Conservation (phyloP, 2,329 filamentous ascomycete species). For the Aspergillus sp. region DNA sequence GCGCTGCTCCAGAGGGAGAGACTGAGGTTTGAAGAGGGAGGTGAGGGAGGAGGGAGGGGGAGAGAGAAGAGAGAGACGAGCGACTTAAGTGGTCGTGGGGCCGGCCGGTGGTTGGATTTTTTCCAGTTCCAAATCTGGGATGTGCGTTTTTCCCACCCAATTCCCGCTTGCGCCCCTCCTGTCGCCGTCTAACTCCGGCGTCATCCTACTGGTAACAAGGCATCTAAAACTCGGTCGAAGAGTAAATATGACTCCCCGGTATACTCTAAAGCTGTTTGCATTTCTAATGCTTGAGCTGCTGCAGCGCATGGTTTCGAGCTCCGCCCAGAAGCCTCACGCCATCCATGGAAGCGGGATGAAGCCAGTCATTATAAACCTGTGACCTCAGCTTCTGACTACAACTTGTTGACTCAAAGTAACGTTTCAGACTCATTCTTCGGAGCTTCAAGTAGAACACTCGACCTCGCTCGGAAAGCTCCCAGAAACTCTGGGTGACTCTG, state of each 20-base stretch:
- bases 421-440: not conserved
- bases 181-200: slow-evolving; percentile 20
- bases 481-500: not conserved
- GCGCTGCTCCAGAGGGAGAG: slow-evolving; percentile 42
- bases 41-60: slow-evolving; percentile 33
- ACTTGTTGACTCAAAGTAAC: slow-evolving; percentile 2
- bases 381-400: not conserved
- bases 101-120: slow-evolving; percentile 31
- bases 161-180: slow-evolving; percentile 25
- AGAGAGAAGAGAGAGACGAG: slow-evolving; percentile 30
- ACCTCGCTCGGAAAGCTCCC: not conserved
- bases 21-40: slow-evolving; percentile 33
- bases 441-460: not conserved
- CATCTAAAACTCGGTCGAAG: not conserved
- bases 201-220: not conserved
- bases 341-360: not conserved
- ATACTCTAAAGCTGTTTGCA: not conserved
- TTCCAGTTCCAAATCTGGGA: slow-evolving; percentile 36
- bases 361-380: not conserved
- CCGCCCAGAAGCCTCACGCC: not conserved
- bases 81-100: slow-evolving; percentile 33
- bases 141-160: slow-evolving; percentile 28
- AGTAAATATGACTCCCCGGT: not conserved
- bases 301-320: not conserved
- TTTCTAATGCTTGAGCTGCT: not conserved